A percentile compares a stretch with the other conserved stretches of the same genome.
These are phyloP conservation scores for Ilyonectria destructans DNA, from an alignment of 2,329 filamentous ascomycete species.

Conservation along the genomic window DNA sequence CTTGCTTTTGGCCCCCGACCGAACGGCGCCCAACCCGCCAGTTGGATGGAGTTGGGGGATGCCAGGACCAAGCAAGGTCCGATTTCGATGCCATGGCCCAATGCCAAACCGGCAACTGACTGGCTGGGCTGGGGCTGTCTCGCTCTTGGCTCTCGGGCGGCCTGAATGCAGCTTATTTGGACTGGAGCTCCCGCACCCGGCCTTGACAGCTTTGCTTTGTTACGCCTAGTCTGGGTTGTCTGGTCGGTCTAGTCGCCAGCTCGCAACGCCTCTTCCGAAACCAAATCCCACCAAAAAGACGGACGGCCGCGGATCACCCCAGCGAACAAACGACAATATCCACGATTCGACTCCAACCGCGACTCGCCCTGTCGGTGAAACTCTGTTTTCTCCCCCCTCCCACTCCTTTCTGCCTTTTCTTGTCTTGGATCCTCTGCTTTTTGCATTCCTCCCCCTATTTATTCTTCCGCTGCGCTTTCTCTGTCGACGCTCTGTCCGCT, in stretches of 20 bases:
- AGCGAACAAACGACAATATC: neutral
- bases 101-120: neutral
- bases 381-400: slow-evolving; percentile 25
- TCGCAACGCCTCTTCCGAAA: slow-evolving; percentile 28
- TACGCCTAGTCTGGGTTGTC: slow-evolving; percentile 13
- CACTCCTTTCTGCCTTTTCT: slow-evolving; percentile 6
- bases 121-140: slow-evolving; percentile 2
- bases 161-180: slow-evolving; percentile 3
- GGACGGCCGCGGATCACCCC: slow-evolving; percentile 15
- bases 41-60: neutral
- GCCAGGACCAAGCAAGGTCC: neutral
- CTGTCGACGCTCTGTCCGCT: neutral
- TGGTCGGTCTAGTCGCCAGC: neutral
- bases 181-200: slow-evolving; percentile 9
- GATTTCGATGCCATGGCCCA: slow-evolving; percentile 7
- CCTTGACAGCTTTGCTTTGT: slow-evolving; percentile 9
- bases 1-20: neutral
- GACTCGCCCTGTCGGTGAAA: slow-evolving; percentile 11
- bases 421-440: neutral
- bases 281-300: slow-evolving; percentile 16
- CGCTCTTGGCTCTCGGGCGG: neutral
- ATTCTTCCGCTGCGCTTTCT: neutral
- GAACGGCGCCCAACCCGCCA: neutral
- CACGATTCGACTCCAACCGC: slow-evolving; percentile 18
- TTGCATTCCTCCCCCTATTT: neutral